Conservation (phyloP, 176 grass and related monocot genomes). For the Lolium perenne region DNA sequence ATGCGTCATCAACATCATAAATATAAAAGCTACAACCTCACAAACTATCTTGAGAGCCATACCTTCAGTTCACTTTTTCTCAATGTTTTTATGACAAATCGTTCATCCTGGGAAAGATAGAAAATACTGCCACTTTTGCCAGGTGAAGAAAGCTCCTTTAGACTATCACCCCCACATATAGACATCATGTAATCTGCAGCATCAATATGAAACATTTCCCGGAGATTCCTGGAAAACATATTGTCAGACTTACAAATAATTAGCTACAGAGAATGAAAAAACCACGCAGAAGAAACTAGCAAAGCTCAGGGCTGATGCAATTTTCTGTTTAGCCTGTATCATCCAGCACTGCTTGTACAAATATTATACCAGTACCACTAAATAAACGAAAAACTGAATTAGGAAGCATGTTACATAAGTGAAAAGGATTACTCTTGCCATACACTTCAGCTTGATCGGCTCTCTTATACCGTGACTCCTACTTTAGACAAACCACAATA, state of each 20-base stretch:
- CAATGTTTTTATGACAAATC: constrained; percentile 98
- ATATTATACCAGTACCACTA: background rate
- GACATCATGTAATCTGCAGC: constrained; percentile 99
- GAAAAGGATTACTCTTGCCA: background rate
- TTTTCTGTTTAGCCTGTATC: constrained; percentile 1
- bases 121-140: constrained; percentile 99
- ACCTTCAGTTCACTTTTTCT: constrained; percentile 95
- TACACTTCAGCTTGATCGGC: background rate
- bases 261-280: constrained; percentile 17
- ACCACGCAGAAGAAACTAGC: background rate
- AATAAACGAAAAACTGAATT: background rate
- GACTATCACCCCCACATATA: constrained; percentile 90
- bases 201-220: constrained; percentile 99
- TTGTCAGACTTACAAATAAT: constrained; percentile 13
- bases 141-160: constrained; percentile 98
- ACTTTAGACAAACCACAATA: constrained; percentile 18
- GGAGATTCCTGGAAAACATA: constrained; percentile 75
- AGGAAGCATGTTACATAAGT: background rate
- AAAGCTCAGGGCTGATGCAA: background rate
- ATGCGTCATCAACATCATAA: constrained; percentile 18
- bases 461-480: background rate
- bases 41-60: constrained; percentile 18
- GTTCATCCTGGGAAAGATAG: constrained; percentile 96
- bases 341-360: constrained; percentile 14
- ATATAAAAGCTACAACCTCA: constrained; percentile 25